Evolutionary conservation across 371 early-diverging fungal genomes (phyloP).

Genomic region (Haplosporangium sp.): DNA sequence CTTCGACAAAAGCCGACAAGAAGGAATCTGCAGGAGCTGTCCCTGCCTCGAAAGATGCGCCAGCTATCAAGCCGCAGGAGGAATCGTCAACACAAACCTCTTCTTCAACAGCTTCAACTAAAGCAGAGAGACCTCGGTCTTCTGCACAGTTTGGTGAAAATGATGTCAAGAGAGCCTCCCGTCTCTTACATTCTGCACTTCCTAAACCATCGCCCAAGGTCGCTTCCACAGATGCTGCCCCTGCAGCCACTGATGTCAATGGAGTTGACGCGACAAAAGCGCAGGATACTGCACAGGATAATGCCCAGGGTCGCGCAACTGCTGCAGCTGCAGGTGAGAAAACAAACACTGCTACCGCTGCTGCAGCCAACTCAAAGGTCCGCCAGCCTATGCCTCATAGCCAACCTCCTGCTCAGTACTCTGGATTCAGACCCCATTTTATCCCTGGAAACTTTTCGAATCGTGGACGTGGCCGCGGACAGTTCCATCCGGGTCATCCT

Average conservation of each 20-base stretch:
- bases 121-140: constrained; percentile 34
- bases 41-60: neutral
- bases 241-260: constrained; percentile 5
- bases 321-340: neutral
- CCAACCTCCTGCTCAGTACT: constrained; percentile 30
- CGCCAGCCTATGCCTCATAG: constrained; percentile 49
- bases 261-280: neutral
- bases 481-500: constrained; percentile 37
- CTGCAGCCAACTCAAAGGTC: constrained; percentile 20
- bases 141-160: constrained; percentile 50
- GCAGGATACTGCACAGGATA: neutral
- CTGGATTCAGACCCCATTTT: constrained; percentile 39
- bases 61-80: constrained; percentile 11
- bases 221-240: constrained; percentile 5
- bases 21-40: neutral
- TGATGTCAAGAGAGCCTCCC: constrained; percentile 50
- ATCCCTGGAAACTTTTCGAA: constrained; percentile 52
- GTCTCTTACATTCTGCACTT: constrained; percentile 47
- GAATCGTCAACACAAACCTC: constrained; percentile 12
- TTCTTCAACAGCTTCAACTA: constrained; percentile 7
- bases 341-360: neutral
- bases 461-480: constrained; percentile 52
- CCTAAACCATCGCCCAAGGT: constrained; percentile 36
- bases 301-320: neutral
- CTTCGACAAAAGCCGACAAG: neutral